Evolutionary conservation across 768 basidiomycete genomes (phyloP).

Genomic region (Cystobasidium ongulense): DNA sequence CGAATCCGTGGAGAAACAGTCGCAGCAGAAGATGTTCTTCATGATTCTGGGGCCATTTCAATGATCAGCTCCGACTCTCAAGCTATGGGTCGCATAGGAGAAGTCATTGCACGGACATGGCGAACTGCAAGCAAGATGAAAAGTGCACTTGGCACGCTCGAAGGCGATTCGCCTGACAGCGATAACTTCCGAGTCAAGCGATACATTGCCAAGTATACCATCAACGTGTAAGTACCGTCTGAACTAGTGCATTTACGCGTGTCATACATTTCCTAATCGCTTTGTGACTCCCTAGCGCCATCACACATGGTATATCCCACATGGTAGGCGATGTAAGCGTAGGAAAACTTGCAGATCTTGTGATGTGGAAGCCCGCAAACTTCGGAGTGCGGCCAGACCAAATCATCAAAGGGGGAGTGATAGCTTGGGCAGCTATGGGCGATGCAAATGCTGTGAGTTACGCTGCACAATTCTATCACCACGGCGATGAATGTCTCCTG

Average conservation of each 20-base stretch:
- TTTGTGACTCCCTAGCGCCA: constrained; percentile 63
- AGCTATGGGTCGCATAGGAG: constrained; percentile 85
- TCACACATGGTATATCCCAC: constrained; percentile 85
- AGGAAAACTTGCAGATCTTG: constrained; percentile 83
- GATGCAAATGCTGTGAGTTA: constrained; percentile 66
- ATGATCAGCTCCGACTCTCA: constrained; percentile 96
- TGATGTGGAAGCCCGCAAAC: constrained; percentile 87
- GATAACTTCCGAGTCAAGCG: constrained; percentile 91
- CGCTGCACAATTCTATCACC: neutral
- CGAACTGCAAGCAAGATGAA: constrained; percentile 93
- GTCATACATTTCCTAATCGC: too few species aligned
- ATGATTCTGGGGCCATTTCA: constrained; percentile 67
- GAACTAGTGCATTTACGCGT: too few species aligned
- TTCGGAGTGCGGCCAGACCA: constrained; percentile 89
- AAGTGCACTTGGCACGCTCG: constrained; percentile 65
- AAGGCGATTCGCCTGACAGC: constrained; percentile 57
- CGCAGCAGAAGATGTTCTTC: constrained; percentile 82
- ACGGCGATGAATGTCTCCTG: neutral
- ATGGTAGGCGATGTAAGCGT: constrained; percentile 72
- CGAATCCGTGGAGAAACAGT: constrained; percentile 94
- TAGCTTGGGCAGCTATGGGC: constrained; percentile 88
- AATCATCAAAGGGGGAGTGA: constrained; percentile 90
- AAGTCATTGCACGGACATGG: constrained; percentile 89
- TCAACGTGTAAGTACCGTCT: constrained; percentile 95
- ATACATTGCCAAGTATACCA: constrained; percentile 91